These are phyloP conservation scores for Scutellaria barbata DNA, from an alignment of 257 asterid species.

Conservation along the genomic window DNA sequence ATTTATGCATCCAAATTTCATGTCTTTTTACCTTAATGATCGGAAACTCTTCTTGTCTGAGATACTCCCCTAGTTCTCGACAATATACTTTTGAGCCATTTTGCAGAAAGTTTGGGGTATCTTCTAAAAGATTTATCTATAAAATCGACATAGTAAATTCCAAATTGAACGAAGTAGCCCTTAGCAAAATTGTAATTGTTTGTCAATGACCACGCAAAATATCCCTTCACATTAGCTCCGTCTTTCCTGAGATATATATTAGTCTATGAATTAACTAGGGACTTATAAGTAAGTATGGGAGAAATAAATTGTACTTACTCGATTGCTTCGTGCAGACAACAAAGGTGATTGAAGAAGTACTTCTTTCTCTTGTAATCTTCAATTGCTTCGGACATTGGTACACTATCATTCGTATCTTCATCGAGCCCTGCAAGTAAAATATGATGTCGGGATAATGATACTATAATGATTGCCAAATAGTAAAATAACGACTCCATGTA, in stretches of 20 bases:
- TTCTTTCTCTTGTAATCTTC: conserved; percentile 44
- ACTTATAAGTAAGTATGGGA: background rate
- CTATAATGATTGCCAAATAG: no score
- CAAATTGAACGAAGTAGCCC: conserved; percentile 46
- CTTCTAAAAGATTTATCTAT: no score
- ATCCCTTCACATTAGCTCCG: conserved; percentile 53
- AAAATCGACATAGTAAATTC: conserved; percentile 48
- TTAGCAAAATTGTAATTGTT: conserved; percentile 42
- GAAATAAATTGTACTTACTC: conserved; percentile 17
- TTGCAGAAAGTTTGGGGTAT: background rate
- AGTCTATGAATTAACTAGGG: no score
- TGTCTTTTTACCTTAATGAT: conserved; percentile 12
- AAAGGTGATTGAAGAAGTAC: conserved; percentile 42
- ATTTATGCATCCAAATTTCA: no score
- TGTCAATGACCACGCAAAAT: conserved; percentile 49
- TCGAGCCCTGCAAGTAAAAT: conserved; percentile 40
- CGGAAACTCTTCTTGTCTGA: background rate
- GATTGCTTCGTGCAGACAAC: conserved; percentile 45
- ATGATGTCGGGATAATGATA: no score
- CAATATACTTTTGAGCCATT: no score
- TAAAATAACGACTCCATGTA: no score
- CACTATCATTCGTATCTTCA: no score
- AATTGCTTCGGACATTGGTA: conserved; percentile 37
- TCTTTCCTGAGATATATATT: conserved; percentile 33
- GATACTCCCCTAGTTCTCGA: no score